These are phyloP conservation scores for Rhynchosporium secalis DNA, from an alignment of 2,329 filamentous ascomycete species.

Conservation along the genomic window DNA sequence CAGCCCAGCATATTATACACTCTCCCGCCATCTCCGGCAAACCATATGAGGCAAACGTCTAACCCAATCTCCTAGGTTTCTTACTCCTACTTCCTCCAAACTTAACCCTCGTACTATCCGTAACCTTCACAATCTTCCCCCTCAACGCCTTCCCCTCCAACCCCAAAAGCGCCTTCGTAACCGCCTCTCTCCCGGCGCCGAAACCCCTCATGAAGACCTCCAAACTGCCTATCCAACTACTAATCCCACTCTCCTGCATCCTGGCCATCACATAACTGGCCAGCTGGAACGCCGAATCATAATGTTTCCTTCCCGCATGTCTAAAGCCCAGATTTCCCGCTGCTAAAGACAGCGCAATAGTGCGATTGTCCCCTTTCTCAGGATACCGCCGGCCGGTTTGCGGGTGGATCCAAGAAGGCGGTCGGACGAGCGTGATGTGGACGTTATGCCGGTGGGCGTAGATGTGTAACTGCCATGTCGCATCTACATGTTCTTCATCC, in stretches of 20 bases:
- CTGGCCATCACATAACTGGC: slow-evolving; percentile 79
- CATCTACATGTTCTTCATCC: slow-evolving; percentile 40
- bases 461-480: slow-evolving; percentile 82
- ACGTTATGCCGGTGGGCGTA: slow-evolving; percentile 91
- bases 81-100: slow-evolving; percentile 91
- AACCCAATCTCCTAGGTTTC: slow-evolving; percentile 73
- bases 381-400: slow-evolving; percentile 21
- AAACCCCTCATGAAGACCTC: slow-evolving; percentile 86
- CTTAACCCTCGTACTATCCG: slow-evolving; percentile 87
- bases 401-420: slow-evolving; percentile 42
- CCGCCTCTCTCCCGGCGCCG: slow-evolving; percentile 82
- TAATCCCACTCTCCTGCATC: slow-evolving; percentile 78
- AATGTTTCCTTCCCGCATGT: slow-evolving; percentile 76
- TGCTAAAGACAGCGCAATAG: slow-evolving; percentile 62
- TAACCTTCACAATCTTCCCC: slow-evolving; percentile 73
- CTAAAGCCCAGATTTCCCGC: slow-evolving; percentile 90
- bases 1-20: slow-evolving; percentile 19
- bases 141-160: slow-evolving; percentile 77
- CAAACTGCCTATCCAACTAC: slow-evolving; percentile 71
- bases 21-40: background rate
- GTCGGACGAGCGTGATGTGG: slow-evolving; percentile 85
- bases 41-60: slow-evolving; percentile 15
- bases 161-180: slow-evolving; percentile 84
- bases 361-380: slow-evolving; percentile 21
- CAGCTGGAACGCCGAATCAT: slow-evolving; percentile 91